Base-by-base conservation (phyloP, 306 rosid genomes). In the Abrus pulchellus region DNA sequence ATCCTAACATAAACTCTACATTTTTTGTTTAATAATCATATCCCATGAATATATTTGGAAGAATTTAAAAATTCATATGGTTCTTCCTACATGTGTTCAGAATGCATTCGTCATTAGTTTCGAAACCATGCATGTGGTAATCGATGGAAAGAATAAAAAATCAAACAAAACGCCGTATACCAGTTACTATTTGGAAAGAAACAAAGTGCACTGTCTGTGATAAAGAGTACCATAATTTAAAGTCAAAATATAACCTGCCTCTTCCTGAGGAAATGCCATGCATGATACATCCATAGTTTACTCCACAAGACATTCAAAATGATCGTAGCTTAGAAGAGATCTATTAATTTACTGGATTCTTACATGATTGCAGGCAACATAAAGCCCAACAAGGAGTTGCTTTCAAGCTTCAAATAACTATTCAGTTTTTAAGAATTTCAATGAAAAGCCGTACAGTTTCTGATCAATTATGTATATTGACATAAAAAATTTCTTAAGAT, bases 401-500 rank as follows among this genome's bases (percentile, higher is more conserved):
- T 72, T 78, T 79, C 81, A 47, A 36, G 72, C 29, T 38, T 49
- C 73, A 76, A 64, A 59, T 27, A 57, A 65, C 74, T 41, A 73
- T 34, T 48, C 48, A 45, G 47, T 43, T 74, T 6, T 33, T 33
- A 48, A 68, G 69, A 62, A 5, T 10, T 27, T 10, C 63, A 38
- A 61, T 20, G 14, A 44, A 74, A 34, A 73, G 1, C 40, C 65
- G 40, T 50, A n/a, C 11, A 62, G 38, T 43, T 80, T 69, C 30
- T 55, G 54, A 77, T 44, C 9, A 73, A 64, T 44, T 72, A 73
- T 74, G 75, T 70, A 70, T 81, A 56, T 60, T 5, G 64, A 77
- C 68, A 78, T 43, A 63, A 80, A 72, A 45, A 36, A 7, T 53
- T 75, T 82, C 66, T 67, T 65, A 83, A 85, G 48, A 83, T 77